Percentiles rank a stretch among this genome's conserved stretches.
Conservation (phyloP, 805 yeast species). For the Starmerella apicola region DNA sequence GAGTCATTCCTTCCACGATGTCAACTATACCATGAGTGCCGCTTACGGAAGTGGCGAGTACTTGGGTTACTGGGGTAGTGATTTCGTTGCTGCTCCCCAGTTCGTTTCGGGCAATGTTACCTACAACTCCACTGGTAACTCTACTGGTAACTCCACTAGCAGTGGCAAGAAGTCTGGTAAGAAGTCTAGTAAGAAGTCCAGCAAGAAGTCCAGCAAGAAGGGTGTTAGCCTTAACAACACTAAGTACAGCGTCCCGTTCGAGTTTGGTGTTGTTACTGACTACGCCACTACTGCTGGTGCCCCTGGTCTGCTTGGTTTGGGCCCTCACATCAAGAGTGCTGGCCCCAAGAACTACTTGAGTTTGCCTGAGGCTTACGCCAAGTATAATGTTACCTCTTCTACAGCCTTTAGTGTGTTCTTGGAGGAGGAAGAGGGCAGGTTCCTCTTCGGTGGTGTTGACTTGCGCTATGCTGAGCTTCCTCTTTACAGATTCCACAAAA, state of each 20-base stretch:
- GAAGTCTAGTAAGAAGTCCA: background rate
- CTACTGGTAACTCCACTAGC: background rate
- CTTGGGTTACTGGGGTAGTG: conserved; percentile 26
- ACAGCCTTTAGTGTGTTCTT: conserved; percentile 21
- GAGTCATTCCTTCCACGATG: conserved; percentile 26
- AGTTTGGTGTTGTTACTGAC: conserved; percentile 25
- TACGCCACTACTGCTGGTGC: conserved; percentile 20
- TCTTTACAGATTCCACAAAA: conserved; percentile 20
- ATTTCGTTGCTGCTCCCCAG: conserved; percentile 21
- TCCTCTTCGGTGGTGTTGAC: conserved; percentile 27
- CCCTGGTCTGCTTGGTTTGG: conserved; percentile 23
- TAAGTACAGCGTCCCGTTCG: conserved; percentile 16
- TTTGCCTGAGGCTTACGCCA: conserved; percentile 21
- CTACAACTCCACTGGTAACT: conserved; percentile 6
- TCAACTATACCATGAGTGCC: conserved; percentile 30
- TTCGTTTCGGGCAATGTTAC: conserved; percentile 6
- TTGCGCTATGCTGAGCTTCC: conserved; percentile 21
- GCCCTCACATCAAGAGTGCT: conserved; percentile 21
- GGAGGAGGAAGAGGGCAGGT: conserved; percentile 21
- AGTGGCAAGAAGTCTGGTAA: background rate
- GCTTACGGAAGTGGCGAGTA: conserved; percentile 29
- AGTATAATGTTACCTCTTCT: conserved; percentile 18
- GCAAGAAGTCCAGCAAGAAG: background rate
- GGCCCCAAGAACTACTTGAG: conserved; percentile 20
- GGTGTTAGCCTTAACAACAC: background rate